A percentile compares a stretch with the other conserved stretches of the same genome.
Conservation (phyloP, 2,329 filamentous ascomycete species). For the Cercospora sp. region DNA sequence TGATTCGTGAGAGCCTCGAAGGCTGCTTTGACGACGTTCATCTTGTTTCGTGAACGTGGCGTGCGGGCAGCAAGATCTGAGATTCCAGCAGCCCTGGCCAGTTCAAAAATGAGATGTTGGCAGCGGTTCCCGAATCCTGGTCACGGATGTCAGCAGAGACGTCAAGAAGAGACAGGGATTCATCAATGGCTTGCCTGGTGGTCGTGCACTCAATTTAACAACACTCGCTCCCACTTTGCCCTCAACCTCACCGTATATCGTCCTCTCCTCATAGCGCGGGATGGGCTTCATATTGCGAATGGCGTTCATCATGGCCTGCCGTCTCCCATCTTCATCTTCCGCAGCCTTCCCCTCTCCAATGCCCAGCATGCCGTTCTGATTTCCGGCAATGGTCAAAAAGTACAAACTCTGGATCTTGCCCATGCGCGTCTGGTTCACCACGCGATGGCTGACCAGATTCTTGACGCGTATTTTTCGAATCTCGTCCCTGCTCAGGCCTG, state of each 20-base stretch:
- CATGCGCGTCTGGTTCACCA: conserved; percentile 92
- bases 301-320: conserved; percentile 76
- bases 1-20: conserved; percentile 81
- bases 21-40: conserved; percentile 95
- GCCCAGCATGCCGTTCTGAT: conserved; percentile 80
- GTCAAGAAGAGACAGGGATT: not conserved
- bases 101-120: conserved; percentile 89
- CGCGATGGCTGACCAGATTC: conserved; percentile 69
- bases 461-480: conserved; percentile 63
- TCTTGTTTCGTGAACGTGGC: conserved; percentile 84
- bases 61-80: conserved; percentile 82
- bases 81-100: conserved; percentile 84
- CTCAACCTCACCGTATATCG: conserved; percentile 81
- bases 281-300: conserved; percentile 94
- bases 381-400: conserved; percentile 78
- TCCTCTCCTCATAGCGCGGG: conserved; percentile 84
- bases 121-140: conserved; percentile 91
- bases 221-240: conserved; percentile 86
- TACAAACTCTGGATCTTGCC: conserved; percentile 84
- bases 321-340: conserved; percentile 65
- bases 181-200: conserved; percentile 70
- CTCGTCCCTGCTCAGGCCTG: conserved; percentile 53
- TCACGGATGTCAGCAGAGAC: conserved; percentile 10
- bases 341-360: conserved; percentile 87
- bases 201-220: conserved; percentile 76